Evolutionary conservation across 805 yeast species (phyloP).

Genomic region (Wickerhamiella brachini): DNA sequence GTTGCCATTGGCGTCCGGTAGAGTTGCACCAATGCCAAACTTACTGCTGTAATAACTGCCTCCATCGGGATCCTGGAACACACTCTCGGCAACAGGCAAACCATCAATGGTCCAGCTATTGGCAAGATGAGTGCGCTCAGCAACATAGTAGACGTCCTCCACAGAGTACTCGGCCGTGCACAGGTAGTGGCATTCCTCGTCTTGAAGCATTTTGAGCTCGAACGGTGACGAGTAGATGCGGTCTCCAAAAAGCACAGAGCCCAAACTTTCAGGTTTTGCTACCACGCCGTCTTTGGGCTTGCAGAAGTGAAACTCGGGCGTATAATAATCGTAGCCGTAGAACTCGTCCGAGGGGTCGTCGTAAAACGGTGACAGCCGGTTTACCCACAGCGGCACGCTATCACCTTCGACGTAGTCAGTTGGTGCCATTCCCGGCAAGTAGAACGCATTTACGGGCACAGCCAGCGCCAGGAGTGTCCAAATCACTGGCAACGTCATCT

Average conservation of each 20-base stretch:
- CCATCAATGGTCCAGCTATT: constrained; percentile 94
- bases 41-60: constrained; percentile 36
- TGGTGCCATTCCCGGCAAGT: constrained; percentile 94
- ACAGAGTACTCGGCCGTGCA: constrained; percentile 49
- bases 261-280: constrained; percentile 79
- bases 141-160: constrained; percentile 60
- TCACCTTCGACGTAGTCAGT: constrained; percentile 70
- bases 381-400: constrained; percentile 63
- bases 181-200: constrained; percentile 50
- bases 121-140: constrained; percentile 66
- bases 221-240: constrained; percentile 89
- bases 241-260: constrained; percentile 90
- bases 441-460: constrained; percentile 41
- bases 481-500: constrained; percentile 3
- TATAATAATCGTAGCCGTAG: constrained; percentile 43
- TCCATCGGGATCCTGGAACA: constrained; percentile 40
- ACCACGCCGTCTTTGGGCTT: constrained; percentile 47
- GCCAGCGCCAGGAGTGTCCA: constrained; percentile 5
- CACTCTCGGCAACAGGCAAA: constrained; percentile 67
- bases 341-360: constrained; percentile 24
- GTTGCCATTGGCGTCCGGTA: not conserved
- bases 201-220: constrained; percentile 60
- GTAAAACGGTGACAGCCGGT: constrained; percentile 70
- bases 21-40: constrained; percentile 1
- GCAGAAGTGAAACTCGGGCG: constrained; percentile 74